phyloP scores from a whole-genome alignment of 805 yeast species.

The Myxozyma mucilagina region DNA sequence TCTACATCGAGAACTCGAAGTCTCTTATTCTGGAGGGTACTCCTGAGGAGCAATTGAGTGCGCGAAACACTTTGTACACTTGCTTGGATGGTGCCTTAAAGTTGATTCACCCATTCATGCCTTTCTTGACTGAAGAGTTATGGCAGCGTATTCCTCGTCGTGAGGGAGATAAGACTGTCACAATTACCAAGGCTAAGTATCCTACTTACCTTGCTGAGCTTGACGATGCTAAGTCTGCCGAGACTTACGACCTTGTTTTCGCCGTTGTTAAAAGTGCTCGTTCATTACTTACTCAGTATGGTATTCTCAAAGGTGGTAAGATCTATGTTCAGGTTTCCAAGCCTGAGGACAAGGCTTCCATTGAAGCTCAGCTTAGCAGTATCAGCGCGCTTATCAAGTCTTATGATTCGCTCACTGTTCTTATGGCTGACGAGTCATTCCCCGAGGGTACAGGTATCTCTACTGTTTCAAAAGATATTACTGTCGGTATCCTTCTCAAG shows the following conservation, averaged over 20 bases:
- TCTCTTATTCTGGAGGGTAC: slow-evolving; percentile 89
- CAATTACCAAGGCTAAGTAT: slow-evolving; percentile 78
- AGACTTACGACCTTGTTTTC: slow-evolving; percentile 79
- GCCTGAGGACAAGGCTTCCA: slow-evolving; percentile 51
- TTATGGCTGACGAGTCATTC: slow-evolving; percentile 49
- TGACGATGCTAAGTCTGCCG: slow-evolving; percentile 62
- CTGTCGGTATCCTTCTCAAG: slow-evolving; percentile 87
- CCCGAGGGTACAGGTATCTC: slow-evolving; percentile 91
- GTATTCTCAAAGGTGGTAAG: slow-evolving; percentile 83
- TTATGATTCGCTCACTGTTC: slow-evolving; percentile 16
- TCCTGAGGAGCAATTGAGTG: slow-evolving; percentile 72
- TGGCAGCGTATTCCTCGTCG: slow-evolving; percentile 98
- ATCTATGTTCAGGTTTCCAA: slow-evolving; percentile 74
- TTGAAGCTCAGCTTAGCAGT: slow-evolving; percentile 73
- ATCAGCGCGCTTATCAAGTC: slow-evolving; percentile 82
- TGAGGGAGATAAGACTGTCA: slow-evolving; percentile 61
- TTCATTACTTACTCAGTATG: slow-evolving; percentile 87
- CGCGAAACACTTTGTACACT: slow-evolving; percentile 90
- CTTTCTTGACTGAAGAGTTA: slow-evolving; percentile 94
- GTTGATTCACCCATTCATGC: slow-evolving; percentile 98
- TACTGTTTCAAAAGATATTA: slow-evolving; percentile 75
- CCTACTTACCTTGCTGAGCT: slow-evolving; percentile 66
- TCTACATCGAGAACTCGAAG: slow-evolving; percentile 96
- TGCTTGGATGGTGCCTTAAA: slow-evolving; percentile 88
- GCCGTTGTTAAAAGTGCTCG: slow-evolving; percentile 88